These are phyloP conservation scores for Entomortierella parvispora DNA, from an alignment of 192 early-diverging fungal species.

Conservation along the genomic window DNA sequence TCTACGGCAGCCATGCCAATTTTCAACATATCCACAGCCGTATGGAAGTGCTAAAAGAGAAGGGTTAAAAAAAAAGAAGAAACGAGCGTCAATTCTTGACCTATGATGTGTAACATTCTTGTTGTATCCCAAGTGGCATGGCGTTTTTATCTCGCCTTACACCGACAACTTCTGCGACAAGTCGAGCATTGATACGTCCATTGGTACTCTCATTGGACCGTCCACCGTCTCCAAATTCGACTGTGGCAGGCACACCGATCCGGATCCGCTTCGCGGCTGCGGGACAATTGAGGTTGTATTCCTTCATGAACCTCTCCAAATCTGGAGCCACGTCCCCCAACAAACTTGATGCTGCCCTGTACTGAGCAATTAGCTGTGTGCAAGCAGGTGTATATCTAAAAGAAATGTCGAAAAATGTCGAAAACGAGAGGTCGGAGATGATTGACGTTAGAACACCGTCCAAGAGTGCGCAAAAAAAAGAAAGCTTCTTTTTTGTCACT, in stretches of 20 bases:
- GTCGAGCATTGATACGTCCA: conserved; percentile 69
- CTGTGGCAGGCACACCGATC: conserved; percentile 95
- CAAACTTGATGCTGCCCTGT: conserved; percentile 83
- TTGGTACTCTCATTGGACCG: conserved; percentile 58
- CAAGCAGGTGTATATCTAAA: conserved; percentile 90
- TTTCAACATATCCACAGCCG: conserved; percentile 89
- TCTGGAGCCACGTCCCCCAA: conserved; percentile 68
- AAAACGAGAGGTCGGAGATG: neutral
- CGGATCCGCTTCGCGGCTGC: conserved; percentile 88
- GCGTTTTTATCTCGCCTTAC: conserved; percentile 28
- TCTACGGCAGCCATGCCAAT: conserved; percentile 88
- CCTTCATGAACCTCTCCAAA: conserved; percentile 79
- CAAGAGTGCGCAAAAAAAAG: neutral
- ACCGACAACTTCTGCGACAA: conserved; percentile 81
- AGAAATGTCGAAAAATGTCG: neutral
- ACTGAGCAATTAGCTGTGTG: conserved; percentile 90
- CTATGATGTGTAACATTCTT: neutral
- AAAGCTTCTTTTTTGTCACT: neutral
- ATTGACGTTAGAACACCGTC: neutral
- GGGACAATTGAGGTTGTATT: conserved; percentile 87
- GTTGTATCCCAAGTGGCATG: neutral
- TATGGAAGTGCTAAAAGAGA: conserved; percentile 89
- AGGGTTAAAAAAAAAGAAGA: neutral
- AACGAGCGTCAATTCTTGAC: neutral
- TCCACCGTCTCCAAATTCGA: conserved; percentile 83